A percentile compares a stretch with the other conserved stretches of the same genome.
Evolutionary conservation across 306 rosid species (phyloP).

Genomic region (Comarum palustre): DNA sequence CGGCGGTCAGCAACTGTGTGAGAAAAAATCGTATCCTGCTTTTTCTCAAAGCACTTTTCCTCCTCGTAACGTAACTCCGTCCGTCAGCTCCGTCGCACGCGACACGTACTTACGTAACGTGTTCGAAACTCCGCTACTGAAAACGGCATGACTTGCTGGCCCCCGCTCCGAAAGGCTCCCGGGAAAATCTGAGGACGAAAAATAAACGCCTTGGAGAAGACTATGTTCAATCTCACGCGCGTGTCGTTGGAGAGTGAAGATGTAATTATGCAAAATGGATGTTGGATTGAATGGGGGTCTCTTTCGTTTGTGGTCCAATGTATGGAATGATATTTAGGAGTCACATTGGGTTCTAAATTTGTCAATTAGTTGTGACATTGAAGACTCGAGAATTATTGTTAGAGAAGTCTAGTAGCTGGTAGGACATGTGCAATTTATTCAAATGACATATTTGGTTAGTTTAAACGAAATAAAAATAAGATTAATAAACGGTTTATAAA

Average conservation of each 20-base stretch:
- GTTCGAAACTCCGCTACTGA: background rate
- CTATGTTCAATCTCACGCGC: constrained; percentile 1
- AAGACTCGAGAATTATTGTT: constrained; percentile 6
- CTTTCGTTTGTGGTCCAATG: constrained; percentile 38
- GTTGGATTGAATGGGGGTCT: constrained; percentile 9
- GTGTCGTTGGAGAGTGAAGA: constrained; percentile 1
- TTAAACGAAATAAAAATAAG: background rate
- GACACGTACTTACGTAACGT: background rate
- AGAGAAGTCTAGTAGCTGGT: background rate
- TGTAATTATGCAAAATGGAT: background rate
- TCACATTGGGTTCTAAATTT: constrained; percentile 4
- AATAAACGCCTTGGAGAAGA: background rate
- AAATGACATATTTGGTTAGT: no score
- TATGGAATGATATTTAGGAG: background rate
- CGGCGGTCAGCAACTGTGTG: background rate
- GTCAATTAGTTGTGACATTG: constrained; percentile 4
- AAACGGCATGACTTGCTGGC: background rate
- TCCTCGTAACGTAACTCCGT: constrained; percentile 7
- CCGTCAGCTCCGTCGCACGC: background rate
- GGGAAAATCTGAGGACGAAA: background rate
- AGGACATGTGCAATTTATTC: background rate
- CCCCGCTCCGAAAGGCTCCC: background rate
- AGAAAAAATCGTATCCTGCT: background rate
- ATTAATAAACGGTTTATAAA: background rate
- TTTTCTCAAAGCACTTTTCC: background rate